These are phyloP conservation scores for Ophiostoma ulmi DNA, from an alignment of 2,329 filamentous ascomycete species.

Conservation along the genomic window DNA sequence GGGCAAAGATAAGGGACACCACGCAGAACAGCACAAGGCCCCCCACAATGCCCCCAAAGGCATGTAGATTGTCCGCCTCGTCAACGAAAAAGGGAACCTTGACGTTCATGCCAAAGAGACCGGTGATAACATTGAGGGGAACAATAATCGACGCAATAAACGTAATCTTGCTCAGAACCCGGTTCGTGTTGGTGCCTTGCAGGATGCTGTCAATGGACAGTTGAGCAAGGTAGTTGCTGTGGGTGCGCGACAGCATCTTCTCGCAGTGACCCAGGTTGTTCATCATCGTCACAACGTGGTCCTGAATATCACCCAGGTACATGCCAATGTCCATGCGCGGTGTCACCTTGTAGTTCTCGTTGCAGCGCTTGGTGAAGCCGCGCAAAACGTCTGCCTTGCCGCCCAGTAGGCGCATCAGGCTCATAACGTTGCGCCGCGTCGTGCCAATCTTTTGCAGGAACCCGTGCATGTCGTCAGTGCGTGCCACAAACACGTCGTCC, in stretches of 20 bases:
- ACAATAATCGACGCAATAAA: slow-evolving; percentile 93
- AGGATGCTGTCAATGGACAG: slow-evolving; percentile 87
- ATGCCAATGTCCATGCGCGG: slow-evolving; percentile 94
- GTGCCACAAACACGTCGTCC: slow-evolving; percentile 88
- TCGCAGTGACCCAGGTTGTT: slow-evolving; percentile 93
- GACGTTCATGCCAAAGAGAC: slow-evolving; percentile 86
- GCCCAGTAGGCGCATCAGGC: slow-evolving; percentile 82
- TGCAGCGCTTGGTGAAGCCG: slow-evolving; percentile 97
- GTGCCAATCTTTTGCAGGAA: slow-evolving; percentile 86
- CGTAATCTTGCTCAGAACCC: slow-evolving; percentile 89
- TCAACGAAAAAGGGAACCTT: slow-evolving; percentile 57
- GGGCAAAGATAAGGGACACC: slow-evolving; percentile 44
- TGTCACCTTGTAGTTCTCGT: slow-evolving; percentile 92
- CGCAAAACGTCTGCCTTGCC: slow-evolving; percentile 98
- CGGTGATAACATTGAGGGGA: slow-evolving; percentile 86
- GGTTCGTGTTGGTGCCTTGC: slow-evolving; percentile 82
- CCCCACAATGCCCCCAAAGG: slow-evolving; percentile 49
- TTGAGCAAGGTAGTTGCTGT: slow-evolving; percentile 94
- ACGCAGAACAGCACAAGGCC: slow-evolving; percentile 51
- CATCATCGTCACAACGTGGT: slow-evolving; percentile 99
- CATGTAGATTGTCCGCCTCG: slow-evolving; percentile 46
- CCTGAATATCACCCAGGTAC: slow-evolving; percentile 95
- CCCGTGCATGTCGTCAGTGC: slow-evolving; percentile 79
- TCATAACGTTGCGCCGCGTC: slow-evolving; percentile 91
- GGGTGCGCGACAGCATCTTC: slow-evolving; percentile 90